phyloP scores from a whole-genome alignment of 306 rosid genomes.

The Astragalus membranaceus region DNA sequence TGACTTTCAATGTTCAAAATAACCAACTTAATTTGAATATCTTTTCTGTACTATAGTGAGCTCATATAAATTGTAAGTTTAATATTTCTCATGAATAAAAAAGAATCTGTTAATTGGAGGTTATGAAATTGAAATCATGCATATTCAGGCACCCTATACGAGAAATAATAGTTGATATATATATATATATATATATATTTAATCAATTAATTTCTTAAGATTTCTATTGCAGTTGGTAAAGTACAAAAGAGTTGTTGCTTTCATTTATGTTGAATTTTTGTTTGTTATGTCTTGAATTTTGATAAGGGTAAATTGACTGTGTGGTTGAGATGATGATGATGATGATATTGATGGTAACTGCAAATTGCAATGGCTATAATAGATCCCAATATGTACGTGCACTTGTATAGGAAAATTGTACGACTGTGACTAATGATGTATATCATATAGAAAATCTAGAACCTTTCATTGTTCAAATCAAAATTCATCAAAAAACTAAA shows the following conservation, averaged over 20 bases:
- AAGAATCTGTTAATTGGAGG: neutral
- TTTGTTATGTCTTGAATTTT: neutral
- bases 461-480: neutral
- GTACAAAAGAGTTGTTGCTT: constrained; percentile 28
- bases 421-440: neutral
- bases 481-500: constrained; percentile 3
- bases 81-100: neutral
- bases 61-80: too few relatives aligned
- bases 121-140: neutral
- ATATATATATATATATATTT: constrained; percentile 11
- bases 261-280: constrained; percentile 19
- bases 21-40: too few relatives aligned
- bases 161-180: too few relatives aligned
- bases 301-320: constrained; percentile 12
- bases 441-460: neutral
- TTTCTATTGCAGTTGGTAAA: constrained; percentile 23
- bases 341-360: too few relatives aligned
- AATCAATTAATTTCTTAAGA: neutral
- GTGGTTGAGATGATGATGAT: constrained; percentile 31
- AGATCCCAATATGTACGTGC: constrained; percentile 22
- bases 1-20: too few relatives aligned
- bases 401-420: constrained; percentile 3
- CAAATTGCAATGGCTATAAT: constrained; percentile 37
- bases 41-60: too few relatives aligned
- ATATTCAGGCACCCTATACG: neutral